Evolutionary conservation across 768 basidiomycete species (phyloP).

Genomic region (Cystobasidium ongulense): DNA sequence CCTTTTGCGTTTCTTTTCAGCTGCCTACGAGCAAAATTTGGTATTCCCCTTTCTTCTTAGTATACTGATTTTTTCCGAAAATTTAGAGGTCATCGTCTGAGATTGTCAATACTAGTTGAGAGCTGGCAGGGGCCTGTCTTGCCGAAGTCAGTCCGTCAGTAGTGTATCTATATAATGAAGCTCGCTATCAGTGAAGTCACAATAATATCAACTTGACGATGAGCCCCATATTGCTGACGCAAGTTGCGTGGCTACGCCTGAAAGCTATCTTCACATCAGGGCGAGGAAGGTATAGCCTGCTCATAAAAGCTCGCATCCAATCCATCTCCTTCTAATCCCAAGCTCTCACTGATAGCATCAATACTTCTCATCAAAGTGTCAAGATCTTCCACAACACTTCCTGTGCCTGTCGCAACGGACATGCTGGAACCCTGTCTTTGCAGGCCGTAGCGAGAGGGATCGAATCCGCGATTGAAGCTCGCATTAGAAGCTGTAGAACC

Average conservation of each 20-base stretch:
- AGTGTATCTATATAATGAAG: too few relatives aligned
- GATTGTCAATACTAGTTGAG: too few relatives aligned
- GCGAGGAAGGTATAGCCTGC: background rate
- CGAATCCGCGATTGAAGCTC: background rate
- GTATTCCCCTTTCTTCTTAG: too few relatives aligned
- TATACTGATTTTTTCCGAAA: too few relatives aligned
- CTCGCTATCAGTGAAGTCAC: too few relatives aligned
- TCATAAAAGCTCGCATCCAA: background rate
- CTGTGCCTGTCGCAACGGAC: conserved; percentile 6
- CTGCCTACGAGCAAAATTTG: background rate
- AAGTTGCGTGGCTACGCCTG: too few relatives aligned
- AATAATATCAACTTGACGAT: too few relatives aligned
- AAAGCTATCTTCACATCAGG: conserved; percentile 2
- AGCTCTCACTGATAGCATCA: conserved; percentile 23
- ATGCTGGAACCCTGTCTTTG: conserved; percentile 11
- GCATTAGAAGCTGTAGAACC: conserved; percentile 8
- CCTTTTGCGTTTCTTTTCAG: background rate
- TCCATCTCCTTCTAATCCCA: conserved; percentile 16
- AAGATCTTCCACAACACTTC: conserved; percentile 26
- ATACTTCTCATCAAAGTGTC: conserved; percentile 21
- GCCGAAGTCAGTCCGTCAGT: too few relatives aligned
- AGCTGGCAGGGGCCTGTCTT: too few relatives aligned
- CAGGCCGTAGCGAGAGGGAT: background rate
- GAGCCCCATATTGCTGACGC: too few relatives aligned
- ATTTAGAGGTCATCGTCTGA: too few relatives aligned